A percentile compares a stretch with the other conserved stretches of the same genome.
Conservation (phyloP, 2,329 filamentous ascomycete genomes). For the Fusarium transvaalense region DNA sequence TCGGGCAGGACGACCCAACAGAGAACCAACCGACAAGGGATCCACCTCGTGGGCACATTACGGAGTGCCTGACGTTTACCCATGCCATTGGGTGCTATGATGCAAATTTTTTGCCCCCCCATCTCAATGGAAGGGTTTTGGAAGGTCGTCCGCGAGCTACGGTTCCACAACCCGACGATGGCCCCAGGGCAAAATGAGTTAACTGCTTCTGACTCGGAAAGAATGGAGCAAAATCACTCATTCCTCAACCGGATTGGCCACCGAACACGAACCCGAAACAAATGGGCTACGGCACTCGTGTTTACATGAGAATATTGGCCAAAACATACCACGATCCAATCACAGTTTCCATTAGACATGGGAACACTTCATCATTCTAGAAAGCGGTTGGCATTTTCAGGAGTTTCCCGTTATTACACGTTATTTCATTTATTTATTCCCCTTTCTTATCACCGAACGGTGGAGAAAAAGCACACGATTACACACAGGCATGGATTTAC, state of each 20-base stretch:
- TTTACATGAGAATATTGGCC: constrained; percentile 21
- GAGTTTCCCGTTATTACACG: constrained; percentile 41
- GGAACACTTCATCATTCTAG: constrained; percentile 41
- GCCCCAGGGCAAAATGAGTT: constrained; percentile 20
- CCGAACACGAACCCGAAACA: constrained; percentile 38
- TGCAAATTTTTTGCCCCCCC: constrained; percentile 47
- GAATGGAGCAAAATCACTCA: constrained; percentile 21
- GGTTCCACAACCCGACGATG: constrained; percentile 42
- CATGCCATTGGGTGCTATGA: constrained; percentile 46
- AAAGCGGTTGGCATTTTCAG: constrained; percentile 45
- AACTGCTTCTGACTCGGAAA: constrained; percentile 38
- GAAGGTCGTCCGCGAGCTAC: constrained; percentile 36
- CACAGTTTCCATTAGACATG: constrained; percentile 41
- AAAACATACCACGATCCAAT: constrained; percentile 29
- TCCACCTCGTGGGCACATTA: constrained; percentile 29
- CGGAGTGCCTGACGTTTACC: constrained; percentile 32
- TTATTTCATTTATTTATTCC: constrained; percentile 35
- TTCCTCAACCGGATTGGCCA: constrained; percentile 12
- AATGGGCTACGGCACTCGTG: constrained; percentile 29
- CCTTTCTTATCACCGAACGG: constrained; percentile 35
- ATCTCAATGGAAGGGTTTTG: constrained; percentile 46
- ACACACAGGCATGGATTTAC: constrained; percentile 35
- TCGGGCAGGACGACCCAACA: constrained; percentile 39
- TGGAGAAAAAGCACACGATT: constrained; percentile 36
- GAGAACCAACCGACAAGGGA: constrained; percentile 29